Evolutionary conservation across 495 filamentous ascomycete species (phyloP), one percentile per base, ranked within the genome.

Genomic region (Sphaerosporella brunnea): DNA sequence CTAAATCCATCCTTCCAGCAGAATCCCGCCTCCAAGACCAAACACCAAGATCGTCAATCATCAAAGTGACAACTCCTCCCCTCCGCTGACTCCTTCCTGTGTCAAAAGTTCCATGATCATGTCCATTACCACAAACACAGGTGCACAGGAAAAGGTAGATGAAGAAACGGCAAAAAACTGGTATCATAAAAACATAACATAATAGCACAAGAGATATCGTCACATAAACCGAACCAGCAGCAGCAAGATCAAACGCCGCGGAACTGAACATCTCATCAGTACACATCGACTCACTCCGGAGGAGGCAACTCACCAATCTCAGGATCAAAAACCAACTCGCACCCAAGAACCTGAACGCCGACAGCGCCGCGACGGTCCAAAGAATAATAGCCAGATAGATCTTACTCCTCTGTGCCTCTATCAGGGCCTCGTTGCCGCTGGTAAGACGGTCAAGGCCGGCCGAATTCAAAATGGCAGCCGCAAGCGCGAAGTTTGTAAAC

Each of bases 321-420:
- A 93, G 78, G 57, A 95, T 71, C 72, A 96, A 77, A 64, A 92
- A 99, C 92, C 92, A 99, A 62, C 84, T 66, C 0, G 82, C 83
- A 7, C 92, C 92, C 25, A 86, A 61, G 56, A 96, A 96, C 62
- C 92, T 85, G 63, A 99, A 87, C 16, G 78, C 74, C 2, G 76
- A 82, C 44, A 96, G 61, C 1, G 68, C 92, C 0, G 92, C 92
- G 30, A 99, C 92, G 62, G 73, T 79, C 84, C 87, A 96, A 41
- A 99, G 65, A 19, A 96, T 81, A 15, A 96, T 78, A 3, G 73
- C 75, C 72, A 96, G 80, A 64, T 96, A 99, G 47, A 93, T 82
- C 37, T 75, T 75, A 24, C 78, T 71, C 51, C 63, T 61, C 39
- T 60, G 51, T 32, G 67, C 70, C 42, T 64, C 61, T 2, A 55